Evolutionary conservation across 768 basidiomycete species (phyloP), one percentile per base, ranked within the genome.

Genomic region (Mycena crocata): DNA sequence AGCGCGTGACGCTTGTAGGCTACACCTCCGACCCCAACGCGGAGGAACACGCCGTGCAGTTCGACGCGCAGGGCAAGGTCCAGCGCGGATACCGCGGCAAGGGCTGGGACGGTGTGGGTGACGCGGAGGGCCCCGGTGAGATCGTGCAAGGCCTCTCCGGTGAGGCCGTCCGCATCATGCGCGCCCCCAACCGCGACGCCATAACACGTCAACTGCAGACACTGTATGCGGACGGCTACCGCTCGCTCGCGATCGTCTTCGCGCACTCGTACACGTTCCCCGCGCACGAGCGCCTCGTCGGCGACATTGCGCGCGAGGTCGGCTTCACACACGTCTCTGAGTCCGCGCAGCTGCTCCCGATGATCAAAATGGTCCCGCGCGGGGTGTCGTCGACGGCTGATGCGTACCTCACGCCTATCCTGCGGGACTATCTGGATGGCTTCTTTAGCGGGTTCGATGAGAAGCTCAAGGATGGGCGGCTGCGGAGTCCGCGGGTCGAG

Each of bases 321-420:
- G 96, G 96, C n/a, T 99, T 98, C 78, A 83, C 84, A 7, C 95
- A 98, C 48, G 88, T 98, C 71, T 96, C 95, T 2, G 89, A 94
- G 71, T 96, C 95, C 0, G 91, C 93, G 3, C 88, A 90, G 66
- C 84, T 96, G n/a, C 85, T 94, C 31, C 93, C 95, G 3, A 95
- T 95, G 93, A 96, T 97, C 83, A 95, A 95, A 80, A 93, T 96
- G 86, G 94, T 98, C 13, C 93, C 95, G 1, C 91, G 96, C 0
- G 96, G 95, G 2, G 90, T 93, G 13, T 97, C 95, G 0, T 93
- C 94, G 0, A 96, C 95, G 0, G 96, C 95, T 0, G 96, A 98
- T 71, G 96, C 96, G 1, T 98, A 98, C 77, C 89, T 98, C 40
- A 98, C 96, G 0, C 96, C 96, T 17, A 93, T 98, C 67, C 79